Evolutionary conservation across 1,139 yeast genomes (phyloP).

Genomic region (Lizanozyma gosingica): DNA sequence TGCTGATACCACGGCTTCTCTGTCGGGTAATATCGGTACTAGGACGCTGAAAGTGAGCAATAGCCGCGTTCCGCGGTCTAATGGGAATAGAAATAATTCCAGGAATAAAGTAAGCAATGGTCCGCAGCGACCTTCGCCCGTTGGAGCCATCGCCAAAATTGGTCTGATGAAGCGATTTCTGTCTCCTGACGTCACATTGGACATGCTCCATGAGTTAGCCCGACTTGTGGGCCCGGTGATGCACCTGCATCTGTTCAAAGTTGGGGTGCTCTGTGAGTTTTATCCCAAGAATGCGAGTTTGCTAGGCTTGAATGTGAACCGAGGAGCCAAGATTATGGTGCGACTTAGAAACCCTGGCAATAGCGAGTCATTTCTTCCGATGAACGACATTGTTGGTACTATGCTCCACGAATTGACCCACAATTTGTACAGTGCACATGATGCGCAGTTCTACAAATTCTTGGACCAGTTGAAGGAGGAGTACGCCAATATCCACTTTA

Average conservation of each 20-base stretch:
- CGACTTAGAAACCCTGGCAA: conserved; percentile 58
- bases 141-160: conserved; percentile 39
- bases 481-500: conserved; percentile 44
- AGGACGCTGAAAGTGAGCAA: not conserved
- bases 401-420: conserved; percentile 87
- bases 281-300: conserved; percentile 62
- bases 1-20: not conserved
- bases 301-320: conserved; percentile 79
- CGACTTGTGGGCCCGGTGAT: conserved; percentile 65
- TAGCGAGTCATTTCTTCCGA: conserved; percentile 50
- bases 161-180: conserved; percentile 50
- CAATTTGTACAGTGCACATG: conserved; percentile 73
- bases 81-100: not conserved
- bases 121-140: conserved; percentile 28
- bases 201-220: conserved; percentile 53
- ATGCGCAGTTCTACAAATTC: conserved; percentile 56
- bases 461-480: conserved; percentile 54
- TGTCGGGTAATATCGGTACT: not conserved
- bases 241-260: conserved; percentile 56
- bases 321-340: conserved; percentile 68
- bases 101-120: conserved; percentile 1
- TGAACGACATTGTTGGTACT: conserved; percentile 67
- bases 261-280: conserved; percentile 71
- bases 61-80: no score
- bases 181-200: conserved; percentile 47